Base-by-base conservation (phyloP, 1,139 yeast genomes). In the Zygotorulaspora mrakii region DNA sequence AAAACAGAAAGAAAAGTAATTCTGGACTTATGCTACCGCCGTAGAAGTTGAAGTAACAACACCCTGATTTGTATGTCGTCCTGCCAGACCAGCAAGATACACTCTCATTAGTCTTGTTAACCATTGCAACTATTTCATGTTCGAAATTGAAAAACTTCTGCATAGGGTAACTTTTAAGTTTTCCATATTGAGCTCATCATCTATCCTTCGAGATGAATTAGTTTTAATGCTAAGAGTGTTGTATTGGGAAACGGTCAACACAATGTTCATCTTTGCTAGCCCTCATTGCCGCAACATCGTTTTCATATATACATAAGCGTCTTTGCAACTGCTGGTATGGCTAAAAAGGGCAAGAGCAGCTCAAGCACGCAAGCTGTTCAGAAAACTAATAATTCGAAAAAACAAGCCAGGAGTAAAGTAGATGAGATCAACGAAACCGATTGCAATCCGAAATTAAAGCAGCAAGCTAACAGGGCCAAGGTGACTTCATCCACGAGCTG, bases 401-500 rank as follows among this genome's bases (percentile, higher is more conserved):
- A 49, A 39, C 57, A 54, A 40, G 46, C 50, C 4, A 54, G 51
- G 25, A 49, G 50, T 8, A 47, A 48, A 28, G 48, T 45, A 14
- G 48, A 45, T 12, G 46, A 43, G 1, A 37, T 37, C 16, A 45
- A 35, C n/a, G 48, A 46, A 14, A 47, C 41, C 8, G 42, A 35
- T 26, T 39, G 32, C 26, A 54, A 48, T 12, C 50, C 41, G 14
- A 51, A 46, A 33, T 42, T 54, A 9, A 54, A 54, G 34, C 56
- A 42, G 31, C 55, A 49, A 38, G 52, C 42, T 11, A 53, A 53
- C 45, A 55, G 76, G 42, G 61, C 73, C 9, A 61, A 71, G n/a
- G 80, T 79, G 0, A 74, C 85, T 1, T 70, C 77, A 2, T 69
- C 79, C 1, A 64, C 77, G 1, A 77, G 83, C 17, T 89, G 97